Evolutionary conservation across 2,329 filamentous ascomycete genomes (phyloP), one percentile per base, ranked within the genome.

Genomic region (Simplicillium sp.): DNA sequence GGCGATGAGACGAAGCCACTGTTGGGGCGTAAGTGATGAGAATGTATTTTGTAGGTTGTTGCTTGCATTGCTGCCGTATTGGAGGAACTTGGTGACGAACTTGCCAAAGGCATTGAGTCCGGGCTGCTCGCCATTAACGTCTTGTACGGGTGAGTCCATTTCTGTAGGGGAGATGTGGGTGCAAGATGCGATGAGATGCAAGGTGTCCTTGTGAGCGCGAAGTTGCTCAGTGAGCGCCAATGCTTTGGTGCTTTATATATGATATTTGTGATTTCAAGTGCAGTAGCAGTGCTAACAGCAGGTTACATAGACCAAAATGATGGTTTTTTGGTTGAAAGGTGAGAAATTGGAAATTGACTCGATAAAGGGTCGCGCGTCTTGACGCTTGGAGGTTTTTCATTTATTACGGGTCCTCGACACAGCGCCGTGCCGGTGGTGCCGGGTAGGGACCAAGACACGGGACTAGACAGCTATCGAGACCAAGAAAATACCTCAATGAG

Each of bases 1-100:
- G 49, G 79, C 71, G 49, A 87, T 62, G 43, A 92, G 70, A 37
- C 86, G 83, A 51, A 92, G 71, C 68, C 72, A 79, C 34, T 71
- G 64, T 49, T 76, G 62, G 11, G 58, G 52, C 2, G 68, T 65
- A 67, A 80, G 70, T 46, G 60, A 64, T 46, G 61, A 59, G 47
- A 81, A 67, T 17, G 70, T 66, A 28, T 62, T 53, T 40, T 59
- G 53, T 14, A 78, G 40, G 55, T 80, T 80, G 58, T 60, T 70
- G 41, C 56, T 52, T 15, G 59, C 60, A 46, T 64, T 65, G 38
- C 56, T 47, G 36, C 61, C 62, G 43, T 58, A 63, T 42, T 62
- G 49, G 37, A 55, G 43, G 36, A 65, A 52, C 28, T 55, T 53
- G n/a, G 53, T 50, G 11, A 51, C 43, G 13, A 58, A n/a, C 44